phyloP scores from a whole-genome alignment of 106 monocot species.

The Xerophyta viscosa region DNA sequence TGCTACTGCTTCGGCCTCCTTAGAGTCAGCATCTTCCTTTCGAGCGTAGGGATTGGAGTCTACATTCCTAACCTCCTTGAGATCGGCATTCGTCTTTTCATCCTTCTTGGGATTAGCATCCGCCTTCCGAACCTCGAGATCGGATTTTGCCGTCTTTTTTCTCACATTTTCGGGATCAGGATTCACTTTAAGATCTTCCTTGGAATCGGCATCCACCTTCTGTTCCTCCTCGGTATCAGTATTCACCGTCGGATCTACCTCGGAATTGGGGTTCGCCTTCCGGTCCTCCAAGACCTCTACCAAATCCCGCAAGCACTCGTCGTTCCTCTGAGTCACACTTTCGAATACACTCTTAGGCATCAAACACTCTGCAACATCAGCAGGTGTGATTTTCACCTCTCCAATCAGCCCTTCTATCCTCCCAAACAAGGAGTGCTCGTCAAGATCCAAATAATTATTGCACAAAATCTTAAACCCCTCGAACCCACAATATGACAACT shows the following conservation, averaged over 20 bases:
- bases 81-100: no score
- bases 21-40: no score
- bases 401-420: slow-evolving; percentile 8
- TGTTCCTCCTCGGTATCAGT: not conserved
- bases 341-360: slow-evolving; percentile 10
- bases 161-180: no score
- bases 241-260: not conserved
- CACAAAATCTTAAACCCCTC: slow-evolving; percentile 22
- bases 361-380: slow-evolving; percentile 31
- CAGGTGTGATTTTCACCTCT: slow-evolving; percentile 25
- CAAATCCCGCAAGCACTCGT: slow-evolving; percentile 5
- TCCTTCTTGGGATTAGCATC: no score
- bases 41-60: no score
- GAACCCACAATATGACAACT: slow-evolving; percentile 33
- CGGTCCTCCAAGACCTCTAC: not conserved
- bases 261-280: not conserved
- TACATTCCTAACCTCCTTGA: no score
- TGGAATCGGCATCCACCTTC: not conserved
- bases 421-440: slow-evolving; percentile 1
- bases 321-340: not conserved
- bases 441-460: slow-evolving; percentile 13
- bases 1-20: no score
- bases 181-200: not conserved
- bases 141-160: not conserved
- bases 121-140: no score